Conservation (phyloP, 768 basidiomycete species). For the Russula brevipes region DNA sequence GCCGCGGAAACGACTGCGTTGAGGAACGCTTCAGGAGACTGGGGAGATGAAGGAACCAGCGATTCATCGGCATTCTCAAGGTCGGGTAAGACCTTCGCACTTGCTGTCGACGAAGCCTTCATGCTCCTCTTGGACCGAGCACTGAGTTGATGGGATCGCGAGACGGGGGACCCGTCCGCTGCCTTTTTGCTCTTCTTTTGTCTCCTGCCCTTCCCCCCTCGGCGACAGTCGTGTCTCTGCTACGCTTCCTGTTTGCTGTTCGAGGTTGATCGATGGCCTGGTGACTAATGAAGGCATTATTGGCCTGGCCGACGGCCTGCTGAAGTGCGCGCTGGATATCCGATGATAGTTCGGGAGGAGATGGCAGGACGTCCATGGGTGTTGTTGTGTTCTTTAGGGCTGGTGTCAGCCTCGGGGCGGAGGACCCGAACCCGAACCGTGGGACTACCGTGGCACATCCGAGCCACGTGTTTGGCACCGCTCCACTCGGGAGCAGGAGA, state of each 20-base stretch:
- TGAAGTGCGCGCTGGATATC: conserved; percentile 50
- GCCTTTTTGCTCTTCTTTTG: conserved; percentile 36
- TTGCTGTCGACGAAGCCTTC: conserved; percentile 31
- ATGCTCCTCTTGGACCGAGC: conserved; percentile 31
- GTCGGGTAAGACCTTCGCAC: neutral
- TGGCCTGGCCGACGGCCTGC: conserved; percentile 44
- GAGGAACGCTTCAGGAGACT: conserved; percentile 47
- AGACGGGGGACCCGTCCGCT: neutral
- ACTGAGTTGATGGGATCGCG: conserved; percentile 7
- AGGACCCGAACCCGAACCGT: neutral
- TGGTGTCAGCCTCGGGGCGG: conserved; percentile 8
- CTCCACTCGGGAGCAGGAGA: neutral
- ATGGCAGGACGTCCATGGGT: conserved; percentile 13
- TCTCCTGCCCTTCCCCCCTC: conserved; percentile 9
- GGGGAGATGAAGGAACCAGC: conserved; percentile 5
- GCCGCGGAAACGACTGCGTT: conserved; percentile 64
- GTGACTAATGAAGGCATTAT: conserved; percentile 35
- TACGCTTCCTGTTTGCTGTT: conserved; percentile 37
- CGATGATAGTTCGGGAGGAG: conserved; percentile 32
- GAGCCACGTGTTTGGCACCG: conserved; percentile 10
- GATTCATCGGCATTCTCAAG: conserved; percentile 10
- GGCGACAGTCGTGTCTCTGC: conserved; percentile 22
- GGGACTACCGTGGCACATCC: neutral
- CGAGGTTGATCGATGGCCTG: conserved; percentile 24
- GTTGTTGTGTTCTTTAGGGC: conserved; percentile 11